Evolutionary conservation across 352 stramenopile species (phyloP).

Genomic region (Albugo candida): DNA sequence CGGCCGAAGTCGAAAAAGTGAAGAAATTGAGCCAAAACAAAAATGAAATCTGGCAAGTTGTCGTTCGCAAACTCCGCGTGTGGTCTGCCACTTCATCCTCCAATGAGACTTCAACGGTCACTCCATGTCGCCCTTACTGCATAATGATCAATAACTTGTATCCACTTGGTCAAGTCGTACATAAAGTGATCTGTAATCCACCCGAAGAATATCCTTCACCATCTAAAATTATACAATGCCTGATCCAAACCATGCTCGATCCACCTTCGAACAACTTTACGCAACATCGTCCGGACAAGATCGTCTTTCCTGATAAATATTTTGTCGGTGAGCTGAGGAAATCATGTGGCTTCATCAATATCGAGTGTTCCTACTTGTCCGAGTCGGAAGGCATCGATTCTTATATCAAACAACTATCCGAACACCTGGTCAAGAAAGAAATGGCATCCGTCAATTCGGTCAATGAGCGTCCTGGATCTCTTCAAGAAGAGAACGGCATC

Average conservation of each 20-base stretch:
- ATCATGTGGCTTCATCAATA: conserved; percentile 46
- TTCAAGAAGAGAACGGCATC: conserved; percentile 24
- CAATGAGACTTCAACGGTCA: conserved; percentile 27
- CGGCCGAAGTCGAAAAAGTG: conserved; percentile 43
- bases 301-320: conserved; percentile 62
- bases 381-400: conserved; percentile 71
- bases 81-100: conserved; percentile 59
- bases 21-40: conserved; percentile 53
- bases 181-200: conserved; percentile 71
- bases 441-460: conserved; percentile 55
- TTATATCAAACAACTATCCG: conserved; percentile 66
- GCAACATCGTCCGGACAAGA: conserved; percentile 71
- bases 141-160: conserved; percentile 79
- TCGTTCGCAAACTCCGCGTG: conserved; percentile 71
- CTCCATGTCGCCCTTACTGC: conserved; percentile 65
- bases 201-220: conserved; percentile 57
- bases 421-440: conserved; percentile 67
- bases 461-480: conserved; percentile 41
- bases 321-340: conserved; percentile 57
- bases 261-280: conserved; percentile 34
- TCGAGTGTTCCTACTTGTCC: conserved; percentile 71
- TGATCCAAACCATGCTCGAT: conserved; percentile 55
- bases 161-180: conserved; percentile 62
- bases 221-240: conserved; percentile 44
- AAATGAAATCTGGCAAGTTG: conserved; percentile 74